Evolutionary conservation across 345 rosid species (phyloP).

Genomic region (Mercurialis annua): DNA sequence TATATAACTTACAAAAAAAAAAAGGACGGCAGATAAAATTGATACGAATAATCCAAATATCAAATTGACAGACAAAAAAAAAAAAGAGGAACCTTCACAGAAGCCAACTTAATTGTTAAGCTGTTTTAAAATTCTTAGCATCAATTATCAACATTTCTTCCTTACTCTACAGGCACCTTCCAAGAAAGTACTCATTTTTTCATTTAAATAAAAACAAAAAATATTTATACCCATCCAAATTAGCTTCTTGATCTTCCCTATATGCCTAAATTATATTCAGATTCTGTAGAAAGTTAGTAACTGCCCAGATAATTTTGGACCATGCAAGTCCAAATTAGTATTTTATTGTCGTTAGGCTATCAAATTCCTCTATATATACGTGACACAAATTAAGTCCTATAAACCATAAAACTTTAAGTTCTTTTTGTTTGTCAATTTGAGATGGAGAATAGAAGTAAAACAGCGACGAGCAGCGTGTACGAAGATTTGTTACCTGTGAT

Average conservation of each 20-base stretch:
- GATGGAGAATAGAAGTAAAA: slow-evolving; percentile 24
- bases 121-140: background rate
- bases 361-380: background rate
- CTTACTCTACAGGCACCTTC: slow-evolving; percentile 37
- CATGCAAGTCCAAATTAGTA: background rate
- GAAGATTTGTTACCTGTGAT: slow-evolving; percentile 76
- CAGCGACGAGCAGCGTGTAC: slow-evolving; percentile 29
- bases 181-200: slow-evolving; percentile 24
- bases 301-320: slow-evolving; percentile 2
- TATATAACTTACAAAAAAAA: background rate
- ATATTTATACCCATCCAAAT: background rate
- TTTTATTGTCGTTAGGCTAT: background rate
- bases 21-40: background rate
- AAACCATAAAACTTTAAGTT: background rate
- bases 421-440: background rate
- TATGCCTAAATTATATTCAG: slow-evolving; percentile 1
- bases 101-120: slow-evolving; percentile 22
- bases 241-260: background rate
- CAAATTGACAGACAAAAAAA: background rate
- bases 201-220: slow-evolving; percentile 1
- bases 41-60: slow-evolving; percentile 25
- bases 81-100: slow-evolving; percentile 42
- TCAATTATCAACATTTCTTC: slow-evolving; percentile 2
- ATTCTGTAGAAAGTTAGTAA: background rate
- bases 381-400: background rate